Evolutionary conservation across 2,329 filamentous ascomycete species (phyloP).

Genomic region (Colletotrichum higginsianum): DNA sequence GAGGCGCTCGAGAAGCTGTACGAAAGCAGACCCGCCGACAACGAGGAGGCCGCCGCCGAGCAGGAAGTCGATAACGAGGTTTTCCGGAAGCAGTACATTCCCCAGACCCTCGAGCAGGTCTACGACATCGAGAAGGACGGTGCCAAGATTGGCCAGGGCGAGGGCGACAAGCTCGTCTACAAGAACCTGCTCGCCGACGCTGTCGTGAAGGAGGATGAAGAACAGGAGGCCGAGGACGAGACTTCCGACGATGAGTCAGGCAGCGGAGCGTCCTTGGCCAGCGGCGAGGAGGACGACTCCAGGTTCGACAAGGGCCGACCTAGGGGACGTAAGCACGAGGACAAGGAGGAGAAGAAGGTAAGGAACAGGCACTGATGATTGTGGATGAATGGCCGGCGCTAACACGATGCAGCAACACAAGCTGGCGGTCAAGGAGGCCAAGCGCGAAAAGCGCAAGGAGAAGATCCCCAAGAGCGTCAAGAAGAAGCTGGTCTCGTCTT

Average conservation of each 20-base stretch:
- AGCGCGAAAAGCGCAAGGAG: slow-evolving; percentile 90
- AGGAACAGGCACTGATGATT: not conserved
- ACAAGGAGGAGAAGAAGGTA: slow-evolving; percentile 90
- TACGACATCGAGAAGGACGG: slow-evolving; percentile 96
- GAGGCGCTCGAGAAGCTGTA: slow-evolving; percentile 78
- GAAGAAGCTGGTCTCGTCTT: slow-evolving; percentile 83
- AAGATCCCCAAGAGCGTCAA: slow-evolving; percentile 98
- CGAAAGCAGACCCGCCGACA: slow-evolving; percentile 65
- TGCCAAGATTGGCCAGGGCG: slow-evolving; percentile 80
- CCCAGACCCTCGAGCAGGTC: slow-evolving; percentile 94
- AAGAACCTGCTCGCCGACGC: slow-evolving; percentile 85
- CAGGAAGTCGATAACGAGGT: slow-evolving; percentile 89
- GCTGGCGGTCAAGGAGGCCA: slow-evolving; percentile 92
- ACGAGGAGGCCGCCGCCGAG: slow-evolving; percentile 67
- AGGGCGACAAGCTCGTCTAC: slow-evolving; percentile 86
- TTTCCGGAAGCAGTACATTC: slow-evolving; percentile 96
- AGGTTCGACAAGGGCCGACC: slow-evolving; percentile 77
- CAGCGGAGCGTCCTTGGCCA: slow-evolving; percentile 63
- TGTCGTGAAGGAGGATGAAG: slow-evolving; percentile 58
- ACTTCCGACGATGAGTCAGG: slow-evolving; percentile 61
- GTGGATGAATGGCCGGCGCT: slow-evolving; percentile 35
- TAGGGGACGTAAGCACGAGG: slow-evolving; percentile 87
- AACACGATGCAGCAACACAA: slow-evolving; percentile 75
- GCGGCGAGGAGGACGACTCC: slow-evolving; percentile 64
- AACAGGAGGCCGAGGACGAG: slow-evolving; percentile 54